phyloP scores from a whole-genome alignment of 1,284 basidiomycete genomes.

The Cutaneotrichosporon sp. region DNA sequence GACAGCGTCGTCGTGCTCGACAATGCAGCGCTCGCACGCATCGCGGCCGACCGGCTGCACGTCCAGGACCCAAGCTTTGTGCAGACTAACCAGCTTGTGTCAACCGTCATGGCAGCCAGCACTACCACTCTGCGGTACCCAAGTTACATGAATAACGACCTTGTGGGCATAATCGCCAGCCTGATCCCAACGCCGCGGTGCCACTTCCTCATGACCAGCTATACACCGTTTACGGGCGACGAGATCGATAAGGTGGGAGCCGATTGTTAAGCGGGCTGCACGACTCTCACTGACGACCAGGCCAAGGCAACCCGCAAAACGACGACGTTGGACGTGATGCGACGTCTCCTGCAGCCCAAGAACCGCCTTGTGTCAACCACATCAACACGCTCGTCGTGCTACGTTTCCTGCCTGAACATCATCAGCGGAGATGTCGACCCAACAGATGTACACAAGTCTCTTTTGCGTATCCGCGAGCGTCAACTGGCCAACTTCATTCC shows the following conservation, averaged over 20 bases:
- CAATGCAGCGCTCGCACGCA: constrained; percentile 87
- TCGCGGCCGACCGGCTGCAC: constrained; percentile 86
- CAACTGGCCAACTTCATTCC: constrained; percentile 97
- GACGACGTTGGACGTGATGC: constrained; percentile 97
- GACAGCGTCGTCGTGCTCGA: constrained; percentile 97
- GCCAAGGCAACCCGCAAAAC: constrained; percentile 85
- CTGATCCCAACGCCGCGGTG: constrained; percentile 98
- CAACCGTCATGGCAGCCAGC: constrained; percentile 64
- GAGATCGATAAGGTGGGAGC: constrained; percentile 83
- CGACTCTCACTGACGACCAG: constrained; percentile 47
- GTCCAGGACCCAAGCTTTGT: constrained; percentile 86
- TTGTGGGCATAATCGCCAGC: constrained; percentile 94
- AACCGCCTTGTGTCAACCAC: constrained; percentile 98
- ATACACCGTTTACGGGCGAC: constrained; percentile 96
- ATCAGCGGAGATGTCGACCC: constrained; percentile 98
- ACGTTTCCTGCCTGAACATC: constrained; percentile 97
- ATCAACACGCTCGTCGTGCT: constrained; percentile 85
- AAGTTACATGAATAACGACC: constrained; percentile 99
- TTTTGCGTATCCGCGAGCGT: constrained; percentile 91
- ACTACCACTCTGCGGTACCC: constrained; percentile 97
- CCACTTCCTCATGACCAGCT: constrained; percentile 99
- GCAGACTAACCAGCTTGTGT: constrained; percentile 88
- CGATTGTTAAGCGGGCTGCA: constrained; percentile 13
- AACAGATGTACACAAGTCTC: constrained; percentile 95
- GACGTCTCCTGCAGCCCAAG: constrained; percentile 92